A percentile compares a stretch with the other conserved stretches of the same genome.
phyloP scores from a whole-genome alignment of 2,329 filamentous ascomycete species.

The Phaeosphaeria sp. region DNA sequence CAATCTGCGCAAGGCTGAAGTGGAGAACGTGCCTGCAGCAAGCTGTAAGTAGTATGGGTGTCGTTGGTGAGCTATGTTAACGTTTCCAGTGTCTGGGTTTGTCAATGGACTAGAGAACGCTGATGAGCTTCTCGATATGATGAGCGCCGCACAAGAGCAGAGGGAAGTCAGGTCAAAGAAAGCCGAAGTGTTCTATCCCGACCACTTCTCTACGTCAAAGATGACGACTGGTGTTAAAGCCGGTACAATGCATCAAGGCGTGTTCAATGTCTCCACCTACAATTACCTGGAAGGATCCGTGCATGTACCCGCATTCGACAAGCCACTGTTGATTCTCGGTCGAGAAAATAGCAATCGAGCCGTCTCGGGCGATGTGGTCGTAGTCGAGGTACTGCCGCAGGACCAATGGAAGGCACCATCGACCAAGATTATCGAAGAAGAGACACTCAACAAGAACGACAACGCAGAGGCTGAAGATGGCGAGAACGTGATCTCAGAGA shows the following conservation, averaged over 20 bases:
- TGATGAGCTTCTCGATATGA: conserved; percentile 89
- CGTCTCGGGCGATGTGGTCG: conserved; percentile 89
- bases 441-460: conserved; percentile 88
- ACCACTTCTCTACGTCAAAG: conserved; percentile 87
- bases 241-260: conserved; percentile 88
- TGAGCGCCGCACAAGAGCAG: conserved; percentile 77
- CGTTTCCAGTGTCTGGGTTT: conserved; percentile 66
- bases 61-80: conserved; percentile 13
- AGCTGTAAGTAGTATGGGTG: conserved; percentile 51
- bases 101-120: conserved; percentile 84
- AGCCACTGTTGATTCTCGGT: conserved; percentile 84
- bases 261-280: conserved; percentile 96
- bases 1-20: conserved; percentile 81
- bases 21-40: conserved; percentile 73
- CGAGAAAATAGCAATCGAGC: conserved; percentile 96
- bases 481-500: conserved; percentile 81
- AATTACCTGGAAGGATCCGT: conserved; percentile 97
- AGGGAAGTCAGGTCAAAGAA: conserved; percentile 70
- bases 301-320: conserved; percentile 87
- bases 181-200: conserved; percentile 80
- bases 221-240: conserved; percentile 93
- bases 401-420: conserved; percentile 98
- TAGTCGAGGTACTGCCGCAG: conserved; percentile 89
- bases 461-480: conserved; percentile 83
- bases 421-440: conserved; percentile 94